Evolutionary conservation across 106 monocot species (phyloP).

Genomic region (Iris macrosiphon): DNA sequence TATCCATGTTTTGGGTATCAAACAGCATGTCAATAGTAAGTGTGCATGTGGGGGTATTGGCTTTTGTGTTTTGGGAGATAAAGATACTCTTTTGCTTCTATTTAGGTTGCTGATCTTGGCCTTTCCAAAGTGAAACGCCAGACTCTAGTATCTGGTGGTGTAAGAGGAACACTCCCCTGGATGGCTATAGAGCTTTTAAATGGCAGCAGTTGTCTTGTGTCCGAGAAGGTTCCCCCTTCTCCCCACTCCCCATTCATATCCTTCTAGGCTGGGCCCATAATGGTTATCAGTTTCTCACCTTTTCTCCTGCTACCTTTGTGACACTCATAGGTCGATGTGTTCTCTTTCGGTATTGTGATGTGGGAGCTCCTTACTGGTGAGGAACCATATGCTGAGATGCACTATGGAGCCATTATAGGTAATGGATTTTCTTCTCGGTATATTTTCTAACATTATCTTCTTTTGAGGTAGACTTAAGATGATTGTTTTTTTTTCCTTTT

Average conservation of each 20-base stretch:
- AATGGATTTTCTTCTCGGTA: background rate
- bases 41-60: too few relatives aligned
- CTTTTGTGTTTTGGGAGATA: too few relatives aligned
- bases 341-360: conserved; percentile 92
- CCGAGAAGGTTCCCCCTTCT: conserved; percentile 87
- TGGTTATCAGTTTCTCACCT: too few relatives aligned
- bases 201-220: conserved; percentile 6
- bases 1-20: too few relatives aligned
- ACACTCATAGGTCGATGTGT: conserved; percentile 74
- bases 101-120: background rate
- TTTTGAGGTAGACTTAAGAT: too few relatives aligned
- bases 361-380: conserved; percentile 93
- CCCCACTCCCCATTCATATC: too few relatives aligned
- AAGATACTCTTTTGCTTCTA: background rate
- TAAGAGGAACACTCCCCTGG: background rate
- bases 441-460: too few relatives aligned
- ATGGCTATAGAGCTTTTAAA: background rate
- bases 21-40: too few relatives aligned
- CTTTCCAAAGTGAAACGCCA: conserved; percentile 2
- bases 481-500: too few relatives aligned
- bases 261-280: too few relatives aligned
- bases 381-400: conserved; percentile 88
- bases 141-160: background rate
- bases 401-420: conserved; percentile 96
- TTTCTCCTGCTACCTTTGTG: background rate